These are phyloP conservation scores for Lepiota venenata DNA, from an alignment of 768 basidiomycete species.

Conservation along the genomic window DNA sequence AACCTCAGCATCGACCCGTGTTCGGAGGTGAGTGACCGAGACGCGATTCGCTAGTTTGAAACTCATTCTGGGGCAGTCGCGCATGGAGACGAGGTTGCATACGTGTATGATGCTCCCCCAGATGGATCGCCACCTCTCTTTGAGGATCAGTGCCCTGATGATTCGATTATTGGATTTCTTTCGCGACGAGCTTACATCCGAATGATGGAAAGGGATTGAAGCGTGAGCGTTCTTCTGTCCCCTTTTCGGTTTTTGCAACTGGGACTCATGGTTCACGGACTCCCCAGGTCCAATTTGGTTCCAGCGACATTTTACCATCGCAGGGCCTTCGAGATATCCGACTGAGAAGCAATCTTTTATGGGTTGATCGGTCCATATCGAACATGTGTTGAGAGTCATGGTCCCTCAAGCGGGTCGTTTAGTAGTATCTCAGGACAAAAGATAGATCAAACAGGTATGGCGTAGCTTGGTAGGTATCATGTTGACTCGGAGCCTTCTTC, in stretches of 20 bases:
- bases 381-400: too few relatives aligned
- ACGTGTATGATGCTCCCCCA: conserved; percentile 29
- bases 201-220: conserved; percentile 32
- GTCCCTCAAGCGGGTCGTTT: too few relatives aligned
- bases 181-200: conserved; percentile 33
- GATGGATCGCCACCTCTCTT: conserved; percentile 21
- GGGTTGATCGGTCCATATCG: too few relatives aligned
- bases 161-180: conserved; percentile 43
- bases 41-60: background rate
- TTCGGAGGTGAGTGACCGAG: conserved; percentile 25
- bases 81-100: conserved; percentile 31
- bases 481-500: too few relatives aligned
- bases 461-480: too few relatives aligned
- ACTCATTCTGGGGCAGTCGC: conserved; percentile 17
- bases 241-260: background rate
- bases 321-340: too few relatives aligned
- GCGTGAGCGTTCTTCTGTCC: conserved; percentile 19
- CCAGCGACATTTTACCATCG: too few relatives aligned
- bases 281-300: too few relatives aligned
- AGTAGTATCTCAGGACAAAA: too few relatives aligned
- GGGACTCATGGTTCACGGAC: background rate
- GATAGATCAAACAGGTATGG: too few relatives aligned
- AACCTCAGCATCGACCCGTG: conserved; percentile 18
- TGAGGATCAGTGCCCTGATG: conserved; percentile 28
- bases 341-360: too few relatives aligned